phyloP scores from a whole-genome alignment of 2,329 filamentous ascomycete genomes.

The Ilyonectria robusta region DNA sequence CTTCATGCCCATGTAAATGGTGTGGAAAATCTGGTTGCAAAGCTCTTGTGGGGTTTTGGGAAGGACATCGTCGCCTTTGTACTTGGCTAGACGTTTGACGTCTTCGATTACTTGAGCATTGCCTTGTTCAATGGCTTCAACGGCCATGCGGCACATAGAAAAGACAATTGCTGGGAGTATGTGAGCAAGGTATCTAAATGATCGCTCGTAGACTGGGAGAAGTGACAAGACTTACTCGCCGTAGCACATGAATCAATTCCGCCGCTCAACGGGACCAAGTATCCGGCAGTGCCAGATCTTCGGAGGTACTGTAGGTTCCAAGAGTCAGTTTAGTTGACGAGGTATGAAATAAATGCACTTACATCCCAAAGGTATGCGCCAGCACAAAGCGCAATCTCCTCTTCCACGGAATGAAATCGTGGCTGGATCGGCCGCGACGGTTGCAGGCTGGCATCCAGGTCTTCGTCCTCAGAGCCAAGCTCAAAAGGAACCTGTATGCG shows the following conservation, averaged over 20 bases:
- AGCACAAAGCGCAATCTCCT: constrained; percentile 40
- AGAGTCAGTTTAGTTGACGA: neutral
- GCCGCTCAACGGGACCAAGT: constrained; percentile 43
- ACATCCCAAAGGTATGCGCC: constrained; percentile 62
- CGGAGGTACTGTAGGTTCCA: constrained; percentile 59
- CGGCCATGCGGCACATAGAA: constrained; percentile 70
- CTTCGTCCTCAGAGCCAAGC: constrained; percentile 53
- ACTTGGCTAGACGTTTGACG: constrained; percentile 44
- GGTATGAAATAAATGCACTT: neutral
- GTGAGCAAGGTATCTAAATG: neutral
- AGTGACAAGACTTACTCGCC: constrained; percentile 2
- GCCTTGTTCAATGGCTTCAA: constrained; percentile 34
- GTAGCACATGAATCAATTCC: constrained; percentile 43
- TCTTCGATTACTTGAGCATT: constrained; percentile 55
- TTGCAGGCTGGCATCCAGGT: constrained; percentile 45
- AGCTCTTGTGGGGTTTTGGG: constrained; percentile 72
- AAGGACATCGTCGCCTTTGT: constrained; percentile 45
- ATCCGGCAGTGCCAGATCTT: constrained; percentile 63
- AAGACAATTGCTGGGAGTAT: constrained; percentile 44
- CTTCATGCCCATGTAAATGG: constrained; percentile 73
- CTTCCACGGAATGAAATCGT: constrained; percentile 40
- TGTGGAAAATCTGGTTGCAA: constrained; percentile 55
- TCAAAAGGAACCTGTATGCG: constrained; percentile 40
- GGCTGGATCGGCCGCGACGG: constrained; percentile 48
- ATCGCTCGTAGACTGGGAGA: neutral